Evolutionary conservation across 2,329 filamentous ascomycete genomes (phyloP), one percentile per base, ranked within the genome.

Genomic region (Juglanconis sp.): DNA sequence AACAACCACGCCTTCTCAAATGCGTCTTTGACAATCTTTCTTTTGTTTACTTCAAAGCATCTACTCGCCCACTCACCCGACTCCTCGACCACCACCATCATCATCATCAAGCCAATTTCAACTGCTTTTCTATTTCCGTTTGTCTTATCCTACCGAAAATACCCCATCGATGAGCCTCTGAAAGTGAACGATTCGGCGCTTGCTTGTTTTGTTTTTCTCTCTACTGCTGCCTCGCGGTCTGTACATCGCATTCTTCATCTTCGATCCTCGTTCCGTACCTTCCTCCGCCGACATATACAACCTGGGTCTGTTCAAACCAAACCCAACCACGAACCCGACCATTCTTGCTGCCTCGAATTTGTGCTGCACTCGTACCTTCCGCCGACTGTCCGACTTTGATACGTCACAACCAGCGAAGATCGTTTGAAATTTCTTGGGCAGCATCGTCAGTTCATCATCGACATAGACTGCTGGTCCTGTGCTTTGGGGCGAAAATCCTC

Each of bases 81-180:
- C 70, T 68, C 66, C 63, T 54, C 65, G 65, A 64, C 65, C 59
- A 63, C 69, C 70, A 68, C 24, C 70, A 68, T 34, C 59, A 47
- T 59, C 66, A 68, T 65, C 46, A 48, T 61, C 48, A 62, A 68
- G 66, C 66, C 62, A 65, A n/a, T 57, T 55, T 50, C 36, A 50
- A 32, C 24, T 57, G 59, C 57, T 63, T 59, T n/a, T 51, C 53
- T 66, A 69, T 71, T 69, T 67, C 71, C 71, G 70, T 74, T 74
- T 76, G 69, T 76, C 69, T 63, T 66, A 65, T 68, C 65, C 71
- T 71, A 65, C 65, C 62, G 60, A 64, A 57, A 71, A 75, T 73
- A 74, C 72, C 73, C 68, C n/a, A 69, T 73, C 71, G 65, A 79
- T 78, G 77, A 78, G 75, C 74, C 72, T 76, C 74, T 75, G 76